Evolutionary conservation across 2,329 filamentous ascomycete species (phyloP).

Genomic region (Penicillium fuscoglaucum): DNA sequence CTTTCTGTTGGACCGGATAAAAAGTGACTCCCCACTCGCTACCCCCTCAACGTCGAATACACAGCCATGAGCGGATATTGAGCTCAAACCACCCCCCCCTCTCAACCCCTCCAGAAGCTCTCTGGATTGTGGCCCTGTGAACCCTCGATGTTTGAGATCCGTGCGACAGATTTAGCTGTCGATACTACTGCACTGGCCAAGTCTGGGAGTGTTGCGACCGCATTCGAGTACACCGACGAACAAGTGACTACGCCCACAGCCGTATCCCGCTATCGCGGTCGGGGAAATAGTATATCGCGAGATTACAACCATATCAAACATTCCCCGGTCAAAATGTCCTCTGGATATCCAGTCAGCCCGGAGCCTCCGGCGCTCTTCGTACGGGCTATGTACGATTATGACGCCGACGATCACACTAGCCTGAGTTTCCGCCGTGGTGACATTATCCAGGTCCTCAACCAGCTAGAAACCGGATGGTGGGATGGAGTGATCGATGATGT

Average conservation of each 20-base stretch:
- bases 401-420: conserved; percentile 94
- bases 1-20: neutral
- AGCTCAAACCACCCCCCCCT: conserved; percentile 6
- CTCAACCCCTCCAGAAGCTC: conserved; percentile 4
- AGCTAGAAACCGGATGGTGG: conserved; percentile 99
- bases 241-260: conserved; percentile 35
- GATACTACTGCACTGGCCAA: conserved; percentile 38
- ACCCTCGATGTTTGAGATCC: conserved; percentile 37
- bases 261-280: conserved; percentile 31
- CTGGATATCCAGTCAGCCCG: conserved; percentile 36
- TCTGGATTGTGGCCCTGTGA: conserved; percentile 10
- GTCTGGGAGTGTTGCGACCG: conserved; percentile 40
- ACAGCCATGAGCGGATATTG: conserved; percentile 28
- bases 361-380: conserved; percentile 71
- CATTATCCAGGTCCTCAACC: conserved; percentile 97
- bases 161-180: conserved; percentile 36
- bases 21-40: conserved; percentile 20
- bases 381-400: conserved; percentile 94
- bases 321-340: conserved; percentile 34
- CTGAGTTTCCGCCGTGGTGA: conserved; percentile 96
- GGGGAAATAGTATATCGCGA: conserved; percentile 33
- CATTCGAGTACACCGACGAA: conserved; percentile 47
- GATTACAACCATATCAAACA: conserved; percentile 21
- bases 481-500: conserved; percentile 97
- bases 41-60: conserved; percentile 16